A percentile compares a stretch with the other conserved stretches of the same genome.
Conservation (phyloP, 2,329 filamentous ascomycete genomes). For the Verticillium nubilum region DNA sequence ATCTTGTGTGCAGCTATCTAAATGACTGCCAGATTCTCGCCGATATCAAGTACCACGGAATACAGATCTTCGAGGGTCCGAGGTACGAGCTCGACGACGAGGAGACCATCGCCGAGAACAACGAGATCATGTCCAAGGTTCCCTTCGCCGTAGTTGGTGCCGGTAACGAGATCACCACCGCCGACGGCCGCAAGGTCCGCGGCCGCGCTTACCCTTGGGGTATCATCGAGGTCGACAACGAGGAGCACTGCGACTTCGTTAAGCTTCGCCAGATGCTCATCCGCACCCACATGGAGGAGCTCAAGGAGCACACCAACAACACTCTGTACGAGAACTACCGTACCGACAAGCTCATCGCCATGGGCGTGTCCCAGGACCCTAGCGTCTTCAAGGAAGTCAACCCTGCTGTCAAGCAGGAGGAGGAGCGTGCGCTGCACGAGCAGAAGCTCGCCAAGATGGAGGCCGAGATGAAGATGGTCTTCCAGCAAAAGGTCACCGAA, state of each 20-base stretch:
- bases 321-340: slow-evolving; percentile 98
- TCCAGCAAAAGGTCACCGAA: slow-evolving; percentile 99
- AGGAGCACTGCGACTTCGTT: slow-evolving; percentile 99
- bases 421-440: slow-evolving; percentile 96
- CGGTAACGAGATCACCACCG: slow-evolving; percentile 85
- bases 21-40: slow-evolving; percentile 68
- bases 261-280: slow-evolving; percentile 99
- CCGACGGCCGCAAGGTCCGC: slow-evolving; percentile 91
- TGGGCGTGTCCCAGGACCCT: slow-evolving; percentile 97
- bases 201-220: slow-evolving; percentile 97
- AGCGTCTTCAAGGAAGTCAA: slow-evolving; percentile 99
- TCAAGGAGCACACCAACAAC: slow-evolving; percentile 99
- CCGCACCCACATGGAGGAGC: slow-evolving; percentile 99
- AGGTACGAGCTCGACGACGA: slow-evolving; percentile 98
- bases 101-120: slow-evolving; percentile 99
- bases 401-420: slow-evolving; percentile 98
- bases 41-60: slow-evolving; percentile 94
- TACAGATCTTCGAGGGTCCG: slow-evolving; percentile 98
- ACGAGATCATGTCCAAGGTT: slow-evolving; percentile 99
- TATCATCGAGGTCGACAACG: slow-evolving; percentile 98
- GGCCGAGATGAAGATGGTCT: slow-evolving; percentile 99
- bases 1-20: background rate
- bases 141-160: slow-evolving; percentile 97
- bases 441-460: slow-evolving; percentile 99
- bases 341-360: slow-evolving; percentile 96